These are phyloP conservation scores for Leccinum insolens DNA, from an alignment of 1,284 basidiomycete genomes.

Conservation along the genomic window DNA sequence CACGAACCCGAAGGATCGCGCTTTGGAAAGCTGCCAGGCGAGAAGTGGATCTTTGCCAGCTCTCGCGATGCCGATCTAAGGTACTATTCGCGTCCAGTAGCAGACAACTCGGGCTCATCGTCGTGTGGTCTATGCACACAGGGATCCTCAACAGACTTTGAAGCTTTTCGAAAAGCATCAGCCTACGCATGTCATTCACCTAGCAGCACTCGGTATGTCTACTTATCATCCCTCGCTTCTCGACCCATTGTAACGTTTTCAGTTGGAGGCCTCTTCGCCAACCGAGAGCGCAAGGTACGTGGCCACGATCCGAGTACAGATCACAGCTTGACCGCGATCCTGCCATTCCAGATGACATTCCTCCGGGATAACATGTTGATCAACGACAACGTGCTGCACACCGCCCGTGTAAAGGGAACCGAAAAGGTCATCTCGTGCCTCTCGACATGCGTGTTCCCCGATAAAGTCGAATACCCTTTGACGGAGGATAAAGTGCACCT, in stretches of 20 bases:
- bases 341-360: slow-evolving; percentile 67
- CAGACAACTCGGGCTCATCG: slow-evolving; percentile 1
- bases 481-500: slow-evolving; percentile 87
- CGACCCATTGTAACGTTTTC: slow-evolving; percentile 16
- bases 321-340: not conserved
- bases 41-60: slow-evolving; percentile 84
- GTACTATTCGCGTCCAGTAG: slow-evolving; percentile 37
- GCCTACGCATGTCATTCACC: slow-evolving; percentile 91
- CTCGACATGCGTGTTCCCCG: slow-evolving; percentile 88
- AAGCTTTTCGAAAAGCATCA: slow-evolving; percentile 84
- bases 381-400: slow-evolving; percentile 87
- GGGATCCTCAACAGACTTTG: slow-evolving; percentile 65
- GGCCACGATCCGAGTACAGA: not conserved
- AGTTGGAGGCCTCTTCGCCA: slow-evolving; percentile 91
- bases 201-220: slow-evolving; percentile 76
- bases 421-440: slow-evolving; percentile 84
- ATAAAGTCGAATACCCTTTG: slow-evolving; percentile 86
- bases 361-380: slow-evolving; percentile 88
- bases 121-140: slow-evolving; percentile 28
- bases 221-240: not conserved
- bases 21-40: slow-evolving; percentile 74
- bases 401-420: slow-evolving; percentile 63
- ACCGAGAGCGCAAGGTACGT: slow-evolving; percentile 85
- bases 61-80: slow-evolving; percentile 79
- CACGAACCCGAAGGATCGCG: slow-evolving; percentile 75